Evolutionary conservation across 2,329 filamentous ascomycete species (phyloP).

Genomic region (Trichoderma sp.): DNA sequence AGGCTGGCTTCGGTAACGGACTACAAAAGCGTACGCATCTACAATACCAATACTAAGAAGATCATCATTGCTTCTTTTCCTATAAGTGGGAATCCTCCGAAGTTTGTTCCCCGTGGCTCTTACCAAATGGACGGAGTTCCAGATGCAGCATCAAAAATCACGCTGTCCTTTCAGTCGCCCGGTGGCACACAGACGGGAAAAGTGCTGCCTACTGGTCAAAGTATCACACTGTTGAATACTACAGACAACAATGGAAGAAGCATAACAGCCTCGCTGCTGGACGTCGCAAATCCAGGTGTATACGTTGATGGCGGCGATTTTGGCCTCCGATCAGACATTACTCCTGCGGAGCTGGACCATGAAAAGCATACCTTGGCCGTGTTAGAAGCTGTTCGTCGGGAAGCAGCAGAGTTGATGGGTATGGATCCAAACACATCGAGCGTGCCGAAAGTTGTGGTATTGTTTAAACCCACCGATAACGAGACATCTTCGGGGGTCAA

Average conservation of each 20-base stretch:
- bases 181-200: not conserved
- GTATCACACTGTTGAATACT: not conserved
- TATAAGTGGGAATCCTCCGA: not conserved
- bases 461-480: not conserved
- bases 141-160: not conserved
- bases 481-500: not conserved
- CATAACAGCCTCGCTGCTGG: not conserved
- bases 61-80: not conserved
- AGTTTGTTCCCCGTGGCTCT: not conserved
- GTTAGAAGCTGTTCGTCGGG: not conserved
- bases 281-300: conserved; percentile 7
- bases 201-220: not conserved
- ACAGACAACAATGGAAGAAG: not conserved
- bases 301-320: conserved; percentile 4
- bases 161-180: not conserved
- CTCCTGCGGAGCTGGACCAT: not conserved
- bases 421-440: not conserved
- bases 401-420: not conserved
- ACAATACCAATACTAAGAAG: conserved; percentile 10
- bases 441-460: not conserved
- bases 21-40: conserved; percentile 1
- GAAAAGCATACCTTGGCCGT: not conserved
- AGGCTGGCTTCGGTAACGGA: not conserved
- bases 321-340: not conserved
- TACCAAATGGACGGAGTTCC: conserved; percentile 7